Evolutionary conservation across 768 basidiomycete species (phyloP).

Genomic region (Glaciozyma antarctica): DNA sequence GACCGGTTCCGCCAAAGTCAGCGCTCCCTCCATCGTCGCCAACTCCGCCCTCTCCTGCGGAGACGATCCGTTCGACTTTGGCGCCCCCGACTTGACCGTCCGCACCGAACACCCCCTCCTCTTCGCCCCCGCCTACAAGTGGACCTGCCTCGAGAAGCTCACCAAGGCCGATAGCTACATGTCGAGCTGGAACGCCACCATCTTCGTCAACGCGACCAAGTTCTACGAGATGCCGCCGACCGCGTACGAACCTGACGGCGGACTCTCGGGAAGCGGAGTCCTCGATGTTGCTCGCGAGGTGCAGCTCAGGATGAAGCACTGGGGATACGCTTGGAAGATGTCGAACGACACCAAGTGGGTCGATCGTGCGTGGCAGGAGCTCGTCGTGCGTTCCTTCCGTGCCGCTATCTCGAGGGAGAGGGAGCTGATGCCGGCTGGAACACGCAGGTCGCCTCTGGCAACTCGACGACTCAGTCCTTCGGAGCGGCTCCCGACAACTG

Average conservation of each 20-base stretch:
- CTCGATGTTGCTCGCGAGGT: slow-evolving; percentile 80
- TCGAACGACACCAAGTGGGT: slow-evolving; percentile 87
- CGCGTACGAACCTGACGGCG: slow-evolving; percentile 63
- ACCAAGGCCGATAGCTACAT: slow-evolving; percentile 80
- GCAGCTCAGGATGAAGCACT: slow-evolving; percentile 81
- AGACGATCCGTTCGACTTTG: slow-evolving; percentile 54
- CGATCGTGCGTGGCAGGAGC: slow-evolving; percentile 71
- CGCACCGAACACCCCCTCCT: slow-evolving; percentile 79
- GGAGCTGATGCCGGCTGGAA: neutral
- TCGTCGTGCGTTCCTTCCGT: slow-evolving; percentile 52
- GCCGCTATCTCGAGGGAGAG: neutral
- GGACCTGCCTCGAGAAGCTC: slow-evolving; percentile 66
- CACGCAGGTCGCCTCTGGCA: slow-evolving; percentile 62
- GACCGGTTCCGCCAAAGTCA: slow-evolving; percentile 47
- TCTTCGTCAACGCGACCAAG: slow-evolving; percentile 76
- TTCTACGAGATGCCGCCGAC: slow-evolving; percentile 53
- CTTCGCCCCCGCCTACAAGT: slow-evolving; percentile 84
- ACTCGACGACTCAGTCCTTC: slow-evolving; percentile 52
- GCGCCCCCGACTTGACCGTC: slow-evolving; percentile 51
- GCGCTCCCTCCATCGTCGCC: slow-evolving; percentile 44
- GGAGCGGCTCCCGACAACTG: slow-evolving; percentile 60
- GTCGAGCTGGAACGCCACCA: slow-evolving; percentile 76
- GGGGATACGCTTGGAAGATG: slow-evolving; percentile 75
- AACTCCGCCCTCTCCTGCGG: slow-evolving; percentile 59
- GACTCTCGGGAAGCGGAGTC: slow-evolving; percentile 61